Evolutionary conservation across 192 early-diverging fungal genomes (phyloP), one percentile per base, ranked within the genome.

Genomic region (Coemansia sp.): DNA sequence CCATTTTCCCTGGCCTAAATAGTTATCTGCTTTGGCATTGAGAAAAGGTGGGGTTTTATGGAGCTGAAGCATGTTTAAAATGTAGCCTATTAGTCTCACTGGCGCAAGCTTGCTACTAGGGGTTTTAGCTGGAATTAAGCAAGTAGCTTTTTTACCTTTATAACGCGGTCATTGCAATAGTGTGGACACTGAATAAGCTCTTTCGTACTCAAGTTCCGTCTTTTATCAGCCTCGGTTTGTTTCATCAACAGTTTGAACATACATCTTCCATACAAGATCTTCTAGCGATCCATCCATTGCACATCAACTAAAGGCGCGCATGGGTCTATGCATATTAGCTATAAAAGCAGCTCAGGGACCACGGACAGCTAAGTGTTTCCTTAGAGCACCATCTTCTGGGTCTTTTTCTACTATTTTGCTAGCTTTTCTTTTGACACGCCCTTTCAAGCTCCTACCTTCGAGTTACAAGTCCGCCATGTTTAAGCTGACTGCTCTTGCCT

Each of bases 351-450:
- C n/a, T n/a, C 23, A 14, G 14, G 13, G 0, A 45, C 1, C 26
- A 6, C 36, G 26, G 11, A 37, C 38, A 26, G 37, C 16, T 18
- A 38, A 66, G 11, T 55, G 70, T 62, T 62, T 62, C 70, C 61
- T 57, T 36, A 72, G 70, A 72, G 70, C 70, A 61, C 70, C 45
- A 62, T 61, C 52, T 34, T 61, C 50, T 53, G 70, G 70, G 70
- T 72, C 59, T 66, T 72, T 66, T 72, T 72, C 26, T 66, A 11
- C 57, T 45, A 66, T 35, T 13, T 34, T 26, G 26, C 53, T 38
- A 65, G 34, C 33, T 37, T 36, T 23, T 12, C 25, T 16, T 59
- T 39, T n/a, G 34, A 47, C 58, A 43, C 36, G 21, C 31, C 47
- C 50, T 66, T 35, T 28, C 23, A 13, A 5, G 2, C 16, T 11